Evolutionary conservation across 441 rosid species (phyloP).

Genomic region (Biscutella laevigata): DNA sequence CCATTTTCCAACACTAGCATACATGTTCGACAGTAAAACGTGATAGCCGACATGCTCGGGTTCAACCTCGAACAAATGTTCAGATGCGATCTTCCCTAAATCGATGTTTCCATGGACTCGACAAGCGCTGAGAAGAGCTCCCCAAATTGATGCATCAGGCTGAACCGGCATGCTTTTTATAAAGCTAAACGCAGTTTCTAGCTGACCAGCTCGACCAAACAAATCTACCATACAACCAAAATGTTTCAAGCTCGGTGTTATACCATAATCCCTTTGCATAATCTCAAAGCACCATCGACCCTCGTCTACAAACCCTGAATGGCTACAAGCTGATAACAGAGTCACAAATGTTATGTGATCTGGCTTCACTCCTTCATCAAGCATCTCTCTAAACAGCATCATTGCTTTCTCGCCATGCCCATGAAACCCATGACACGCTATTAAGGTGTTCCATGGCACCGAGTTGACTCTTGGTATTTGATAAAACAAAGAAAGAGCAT

Average conservation of each 20-base stretch:
- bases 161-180: slow-evolving; percentile 49
- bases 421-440: slow-evolving; percentile 59
- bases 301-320: slow-evolving; percentile 60
- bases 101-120: slow-evolving; percentile 56
- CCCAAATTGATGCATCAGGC: slow-evolving; percentile 75
- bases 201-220: slow-evolving; percentile 59
- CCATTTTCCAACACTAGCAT: slow-evolving; percentile 63
- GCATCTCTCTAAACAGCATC: slow-evolving; percentile 51
- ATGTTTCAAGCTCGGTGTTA: slow-evolving; percentile 55
- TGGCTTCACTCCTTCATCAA: slow-evolving; percentile 48
- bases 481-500: slow-evolving; percentile 47
- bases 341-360: slow-evolving; percentile 68
- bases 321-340: slow-evolving; percentile 70
- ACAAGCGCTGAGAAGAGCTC: slow-evolving; percentile 71
- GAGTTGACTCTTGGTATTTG: slow-evolving; percentile 38
- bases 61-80: slow-evolving; percentile 50
- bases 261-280: slow-evolving; percentile 46
- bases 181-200: slow-evolving; percentile 48
- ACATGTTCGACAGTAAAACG: slow-evolving; percentile 55
- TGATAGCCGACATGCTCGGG: slow-evolving; percentile 62
- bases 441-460: slow-evolving; percentile 72
- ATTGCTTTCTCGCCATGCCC: slow-evolving; percentile 56
- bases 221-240: slow-evolving; percentile 84
- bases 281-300: slow-evolving; percentile 51
- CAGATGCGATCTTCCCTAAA: slow-evolving; percentile 49